Evolutionary conservation across 441 rosid genomes (phyloP).

Genomic region (Aleurites moluccanus): DNA sequence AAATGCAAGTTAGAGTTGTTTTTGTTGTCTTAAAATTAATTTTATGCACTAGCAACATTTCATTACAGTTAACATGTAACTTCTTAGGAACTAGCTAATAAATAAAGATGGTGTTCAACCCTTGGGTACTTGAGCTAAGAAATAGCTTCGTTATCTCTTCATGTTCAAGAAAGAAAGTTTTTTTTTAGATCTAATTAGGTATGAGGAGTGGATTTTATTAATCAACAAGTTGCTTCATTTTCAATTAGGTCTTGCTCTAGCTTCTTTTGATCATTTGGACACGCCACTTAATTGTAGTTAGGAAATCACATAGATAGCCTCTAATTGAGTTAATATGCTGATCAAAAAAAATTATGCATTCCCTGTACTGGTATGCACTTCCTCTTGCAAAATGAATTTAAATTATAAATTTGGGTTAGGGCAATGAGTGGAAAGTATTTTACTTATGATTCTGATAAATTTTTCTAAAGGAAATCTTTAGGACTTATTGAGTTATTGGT

Average conservation of each 20-base stretch:
- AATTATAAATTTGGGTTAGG: neutral
- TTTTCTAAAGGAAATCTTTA: neutral
- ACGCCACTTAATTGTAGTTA: too few species aligned
- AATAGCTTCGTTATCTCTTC: too few species aligned
- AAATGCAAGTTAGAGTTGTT: neutral
- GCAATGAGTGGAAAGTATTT: neutral
- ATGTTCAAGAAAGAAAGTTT: too few species aligned
- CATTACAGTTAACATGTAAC: neutral
- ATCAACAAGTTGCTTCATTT: too few species aligned
- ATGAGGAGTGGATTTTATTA: too few species aligned
- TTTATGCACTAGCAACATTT: neutral
- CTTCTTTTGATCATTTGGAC: too few species aligned
- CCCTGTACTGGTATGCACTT: neutral
- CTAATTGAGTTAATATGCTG: too few species aligned
- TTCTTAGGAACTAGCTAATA: neutral
- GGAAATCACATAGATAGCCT: too few species aligned
- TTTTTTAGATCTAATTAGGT: too few species aligned
- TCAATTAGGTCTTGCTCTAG: too few species aligned
- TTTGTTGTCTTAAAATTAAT: neutral
- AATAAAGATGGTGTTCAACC: neutral
- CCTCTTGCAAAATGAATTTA: neutral
- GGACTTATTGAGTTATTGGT: neutral
- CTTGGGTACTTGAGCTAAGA: too few species aligned
- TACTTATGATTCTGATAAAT: neutral
- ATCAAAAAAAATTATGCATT: neutral